Conservation (phyloP, 1,284 basidiomycete genomes). For the Austroboletus rostrupii region DNA sequence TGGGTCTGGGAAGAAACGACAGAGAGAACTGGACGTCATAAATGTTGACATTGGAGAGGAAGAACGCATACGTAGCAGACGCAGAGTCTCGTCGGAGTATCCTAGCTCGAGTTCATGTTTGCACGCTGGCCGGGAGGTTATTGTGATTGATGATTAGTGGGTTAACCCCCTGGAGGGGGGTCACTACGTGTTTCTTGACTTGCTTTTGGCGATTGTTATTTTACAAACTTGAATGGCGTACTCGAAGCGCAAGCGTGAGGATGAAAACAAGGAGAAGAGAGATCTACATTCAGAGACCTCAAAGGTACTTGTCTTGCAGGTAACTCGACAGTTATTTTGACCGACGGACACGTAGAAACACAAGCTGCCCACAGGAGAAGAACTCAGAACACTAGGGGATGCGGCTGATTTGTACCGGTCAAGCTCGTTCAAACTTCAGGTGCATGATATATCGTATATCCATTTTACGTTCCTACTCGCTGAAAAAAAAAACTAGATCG, state of each 20-base stretch:
- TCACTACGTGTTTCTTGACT: background rate
- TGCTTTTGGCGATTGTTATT: background rate
- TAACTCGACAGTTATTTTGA: background rate
- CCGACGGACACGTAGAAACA: slow-evolving; percentile 26
- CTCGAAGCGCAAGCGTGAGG: slow-evolving; percentile 32
- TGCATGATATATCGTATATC: slow-evolving; percentile 29
- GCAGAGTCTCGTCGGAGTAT: slow-evolving; percentile 7
- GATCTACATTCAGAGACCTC: slow-evolving; percentile 2
- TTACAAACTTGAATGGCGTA: slow-evolving; percentile 19
- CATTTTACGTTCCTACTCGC: background rate
- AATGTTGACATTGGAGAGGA: slow-evolving; percentile 28
- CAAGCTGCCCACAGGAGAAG: slow-evolving; percentile 63
- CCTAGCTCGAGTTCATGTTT: slow-evolving; percentile 6
- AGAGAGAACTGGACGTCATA: slow-evolving; percentile 21
- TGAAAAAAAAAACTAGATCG: slow-evolving; percentile 53
- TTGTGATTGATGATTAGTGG: slow-evolving; percentile 39
- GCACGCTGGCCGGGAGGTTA: slow-evolving; percentile 34
- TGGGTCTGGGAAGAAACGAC: slow-evolving; percentile 23
- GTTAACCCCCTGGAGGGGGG: slow-evolving; percentile 11
- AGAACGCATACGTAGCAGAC: slow-evolving; percentile 16
- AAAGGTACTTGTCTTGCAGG: slow-evolving; percentile 9
- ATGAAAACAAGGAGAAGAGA: slow-evolving; percentile 4
- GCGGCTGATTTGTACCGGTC: slow-evolving; percentile 79
- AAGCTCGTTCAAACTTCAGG: slow-evolving; percentile 83
- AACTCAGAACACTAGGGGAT: slow-evolving; percentile 74